Conservation (phyloP, 106 monocot genomes). For the Dioscorea dumetorum region DNA sequence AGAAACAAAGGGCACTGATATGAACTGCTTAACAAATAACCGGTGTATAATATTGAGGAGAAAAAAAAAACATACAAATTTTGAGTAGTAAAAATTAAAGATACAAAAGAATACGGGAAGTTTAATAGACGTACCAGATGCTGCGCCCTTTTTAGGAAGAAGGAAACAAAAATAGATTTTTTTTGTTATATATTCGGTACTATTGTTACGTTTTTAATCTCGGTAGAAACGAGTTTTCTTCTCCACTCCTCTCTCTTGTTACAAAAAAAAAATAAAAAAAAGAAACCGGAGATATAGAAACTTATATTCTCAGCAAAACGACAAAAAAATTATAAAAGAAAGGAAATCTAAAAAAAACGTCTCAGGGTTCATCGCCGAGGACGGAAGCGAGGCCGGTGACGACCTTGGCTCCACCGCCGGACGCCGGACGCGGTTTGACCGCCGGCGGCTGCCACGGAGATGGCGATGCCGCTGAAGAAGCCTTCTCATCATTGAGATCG, state of each 20-base stretch:
- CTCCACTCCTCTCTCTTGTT: not conserved
- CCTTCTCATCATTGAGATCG: slow-evolving; percentile 15
- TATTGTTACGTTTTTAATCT: not conserved
- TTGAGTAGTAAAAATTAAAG: too few species aligned
- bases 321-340: slow-evolving; percentile 1
- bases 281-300: not conserved
- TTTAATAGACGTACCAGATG: too few species aligned
- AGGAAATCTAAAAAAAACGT: not conserved
- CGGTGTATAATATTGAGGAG: too few species aligned
- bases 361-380: slow-evolving; percentile 3
- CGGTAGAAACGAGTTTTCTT: not conserved
- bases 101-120: too few species aligned
- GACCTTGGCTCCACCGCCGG: slow-evolving; percentile 17
- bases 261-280: not conserved
- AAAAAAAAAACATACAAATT: too few species aligned
- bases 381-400: slow-evolving; percentile 46
- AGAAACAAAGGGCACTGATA: not conserved
- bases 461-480: not conserved
- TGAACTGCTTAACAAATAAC: too few species aligned
- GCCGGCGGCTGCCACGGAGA: slow-evolving; percentile 33
- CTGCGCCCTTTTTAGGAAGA: too few species aligned
- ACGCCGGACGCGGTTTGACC: slow-evolving; percentile 13
- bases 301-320: slow-evolving; percentile 2
- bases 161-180: too few species aligned
- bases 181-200: not conserved